Evolutionary conservation across 345 rosid genomes (phyloP), one percentile per base, ranked within the genome.

Genomic region (Trapa incisa): DNA sequence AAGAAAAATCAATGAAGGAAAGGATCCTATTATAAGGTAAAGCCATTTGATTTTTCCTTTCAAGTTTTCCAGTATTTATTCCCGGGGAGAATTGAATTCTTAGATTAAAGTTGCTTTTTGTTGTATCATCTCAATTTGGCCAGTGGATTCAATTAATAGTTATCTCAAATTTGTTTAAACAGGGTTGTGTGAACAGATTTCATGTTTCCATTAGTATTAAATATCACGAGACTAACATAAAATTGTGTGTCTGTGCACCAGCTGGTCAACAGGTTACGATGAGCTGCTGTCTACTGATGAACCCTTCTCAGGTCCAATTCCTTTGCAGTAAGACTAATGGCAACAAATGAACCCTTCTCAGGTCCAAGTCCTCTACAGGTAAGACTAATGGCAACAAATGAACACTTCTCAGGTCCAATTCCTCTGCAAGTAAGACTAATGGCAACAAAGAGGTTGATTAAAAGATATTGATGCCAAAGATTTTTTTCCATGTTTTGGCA

Each of bases 201-300:
- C 43, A 13, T 32, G 29, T 57, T 57, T 57, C 29, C 1, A 29
- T 6, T 5, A 6, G 61, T 57, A 22, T 8, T 57, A 52, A 17
- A 17, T 52, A 52, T 17, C 22, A 52, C 17, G 57, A 52, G 17
- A 52, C 57, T 17, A 52, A 52, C n/a, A 52, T 52, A 6, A 1
- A 17, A 17, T 52, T 52, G 57, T 57, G 43, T 57, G 29, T 29
- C 61, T 57, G 37, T 57, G 61, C 36, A 22, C 37, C 86, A 92
- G 98, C 86, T 89, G 98, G 96, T 83, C 96, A 13, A 86, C 84
- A 37, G 80, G 95, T 11, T 89, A 89, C 67, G 98, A 89, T 74
- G 98, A 89, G 65, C 86, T 89, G 65, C 92, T 92, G 61, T 80
- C 84, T 65, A 85, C 85, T 42, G 77, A 81, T 50, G 92, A 86